phyloP scores from a whole-genome alignment of 2,329 filamentous ascomycete genomes.

The Scolecobasidium constrictum region DNA sequence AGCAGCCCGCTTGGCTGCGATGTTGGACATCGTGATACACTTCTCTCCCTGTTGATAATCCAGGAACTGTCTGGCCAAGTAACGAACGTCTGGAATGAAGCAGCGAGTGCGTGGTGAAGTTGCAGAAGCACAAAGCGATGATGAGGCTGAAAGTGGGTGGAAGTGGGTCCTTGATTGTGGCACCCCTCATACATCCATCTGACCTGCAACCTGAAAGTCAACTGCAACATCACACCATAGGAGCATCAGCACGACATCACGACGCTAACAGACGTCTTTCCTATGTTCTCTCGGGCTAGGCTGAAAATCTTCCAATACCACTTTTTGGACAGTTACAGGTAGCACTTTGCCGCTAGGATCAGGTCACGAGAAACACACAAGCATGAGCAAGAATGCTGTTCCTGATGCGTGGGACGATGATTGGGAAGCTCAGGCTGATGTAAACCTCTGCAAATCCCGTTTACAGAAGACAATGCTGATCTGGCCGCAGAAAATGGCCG shows the following conservation, averaged over 20 bases:
- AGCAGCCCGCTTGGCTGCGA: conserved; percentile 4
- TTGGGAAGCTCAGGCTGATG: conserved; percentile 74
- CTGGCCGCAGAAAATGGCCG: conserved; percentile 27
- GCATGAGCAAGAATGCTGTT: conserved; percentile 27
- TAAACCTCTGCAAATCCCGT: conserved; percentile 22
- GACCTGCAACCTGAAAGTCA: too few relatives aligned
- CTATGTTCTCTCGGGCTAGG: not conserved
- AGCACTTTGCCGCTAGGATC: too few relatives aligned
- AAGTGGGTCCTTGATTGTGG: too few relatives aligned
- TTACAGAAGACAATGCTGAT: conserved; percentile 20
- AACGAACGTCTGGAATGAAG: not conserved
- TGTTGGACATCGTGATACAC: conserved; percentile 4
- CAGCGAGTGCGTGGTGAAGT: not conserved
- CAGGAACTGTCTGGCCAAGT: not conserved
- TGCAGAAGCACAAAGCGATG: not conserved
- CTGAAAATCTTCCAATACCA: too few relatives aligned
- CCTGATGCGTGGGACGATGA: conserved; percentile 87
- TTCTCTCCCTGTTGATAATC: too few relatives aligned
- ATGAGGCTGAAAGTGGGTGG: not conserved
- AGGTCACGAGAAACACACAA: too few relatives aligned
- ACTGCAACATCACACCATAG: too few relatives aligned
- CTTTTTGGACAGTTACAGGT: too few relatives aligned
- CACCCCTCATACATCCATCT: too few relatives aligned
- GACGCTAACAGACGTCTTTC: too few relatives aligned
- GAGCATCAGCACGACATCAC: too few relatives aligned